phyloP scores from a whole-genome alignment of 1,139 yeast genomes.

The Lodderomyces jiufengensis region DNA sequence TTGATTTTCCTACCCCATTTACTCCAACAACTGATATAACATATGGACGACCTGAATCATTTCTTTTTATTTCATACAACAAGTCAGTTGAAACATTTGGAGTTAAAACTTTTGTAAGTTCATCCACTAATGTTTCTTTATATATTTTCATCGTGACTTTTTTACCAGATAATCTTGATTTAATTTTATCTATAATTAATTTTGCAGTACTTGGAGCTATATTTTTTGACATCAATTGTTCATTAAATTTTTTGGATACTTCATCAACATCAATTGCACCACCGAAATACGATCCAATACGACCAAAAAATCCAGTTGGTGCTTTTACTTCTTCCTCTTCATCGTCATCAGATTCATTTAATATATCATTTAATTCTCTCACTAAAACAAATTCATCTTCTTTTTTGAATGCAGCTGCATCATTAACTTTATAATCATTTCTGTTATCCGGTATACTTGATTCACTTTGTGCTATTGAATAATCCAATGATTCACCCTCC shows the following conservation, averaged over 20 bases:
- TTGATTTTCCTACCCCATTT: constrained; percentile 96
- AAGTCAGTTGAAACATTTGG: constrained; percentile 91
- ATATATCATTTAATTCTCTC: constrained; percentile 41
- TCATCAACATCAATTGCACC: constrained; percentile 35
- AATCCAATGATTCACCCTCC: constrained; percentile 29
- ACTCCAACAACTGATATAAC: constrained; percentile 97
- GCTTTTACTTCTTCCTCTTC: constrained; percentile 18
- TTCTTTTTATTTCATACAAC: constrained; percentile 69
- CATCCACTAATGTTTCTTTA: constrained; percentile 65
- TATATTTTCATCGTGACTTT: constrained; percentile 30
- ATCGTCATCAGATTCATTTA: constrained; percentile 33
- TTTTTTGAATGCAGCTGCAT: constrained; percentile 29
- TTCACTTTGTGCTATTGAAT: constrained; percentile 21
- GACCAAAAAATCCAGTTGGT: constrained; percentile 30
- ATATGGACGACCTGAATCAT: constrained; percentile 55
- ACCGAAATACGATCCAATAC: constrained; percentile 39
- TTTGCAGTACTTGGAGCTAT: constrained; percentile 42
- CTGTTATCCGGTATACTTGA: constrained; percentile 37
- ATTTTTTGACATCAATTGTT: constrained; percentile 42
- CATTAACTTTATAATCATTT: constrained; percentile 23
- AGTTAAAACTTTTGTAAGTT: constrained; percentile 77
- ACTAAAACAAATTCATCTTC: constrained; percentile 43
- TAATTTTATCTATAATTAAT: constrained; percentile 35
- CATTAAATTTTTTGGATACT: constrained; percentile 40
- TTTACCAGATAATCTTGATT: constrained; percentile 26